A percentile compares a stretch with the other conserved stretches of the same genome.
Conservation (phyloP, 2,329 filamentous ascomycete genomes). For the Torrubiella hemipterigena region DNA sequence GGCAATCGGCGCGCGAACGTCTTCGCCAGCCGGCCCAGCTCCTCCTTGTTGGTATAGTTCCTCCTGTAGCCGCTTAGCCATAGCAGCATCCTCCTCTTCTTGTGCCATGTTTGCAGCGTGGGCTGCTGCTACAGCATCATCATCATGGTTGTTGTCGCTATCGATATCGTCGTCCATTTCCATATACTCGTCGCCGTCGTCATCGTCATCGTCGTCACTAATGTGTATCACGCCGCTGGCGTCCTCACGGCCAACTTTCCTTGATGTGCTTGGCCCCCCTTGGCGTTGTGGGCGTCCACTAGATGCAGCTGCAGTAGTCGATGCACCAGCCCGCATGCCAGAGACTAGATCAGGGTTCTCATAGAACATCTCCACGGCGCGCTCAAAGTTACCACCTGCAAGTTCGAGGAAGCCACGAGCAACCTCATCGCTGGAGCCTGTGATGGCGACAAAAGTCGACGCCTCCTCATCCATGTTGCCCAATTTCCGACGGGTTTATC, state of each 20-base stretch:
- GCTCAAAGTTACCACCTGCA: conserved; percentile 71
- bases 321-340: conserved; percentile 18
- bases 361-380: conserved; percentile 83
- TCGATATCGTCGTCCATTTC: conserved; percentile 25
- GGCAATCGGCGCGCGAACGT: conserved; percentile 79
- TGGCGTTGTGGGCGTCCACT: no score
- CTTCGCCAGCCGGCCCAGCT: conserved; percentile 40
- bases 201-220: conserved; percentile 69
- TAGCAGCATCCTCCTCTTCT: conserved; percentile 82
- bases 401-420: conserved; percentile 76
- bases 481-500: no score
- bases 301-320: conserved; percentile 8
- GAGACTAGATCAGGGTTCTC: conserved; percentile 65
- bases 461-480: conserved; percentile 60
- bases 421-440: conserved; percentile 58
- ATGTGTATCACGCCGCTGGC: conserved; percentile 48
- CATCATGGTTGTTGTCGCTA: conserved; percentile 24
- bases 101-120: conserved; percentile 34
- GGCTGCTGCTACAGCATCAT: conserved; percentile 25
- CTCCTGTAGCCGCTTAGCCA: conserved; percentile 84
- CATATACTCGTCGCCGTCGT: conserved; percentile 49
- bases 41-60: conserved; percentile 60
- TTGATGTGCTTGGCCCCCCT: no score
- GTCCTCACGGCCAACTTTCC: conserved; percentile 20
- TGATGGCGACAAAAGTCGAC: conserved; percentile 70